These are phyloP conservation scores for Gliomastix tumulicola DNA, from an alignment of 2,329 filamentous ascomycete genomes.

Conservation along the genomic window DNA sequence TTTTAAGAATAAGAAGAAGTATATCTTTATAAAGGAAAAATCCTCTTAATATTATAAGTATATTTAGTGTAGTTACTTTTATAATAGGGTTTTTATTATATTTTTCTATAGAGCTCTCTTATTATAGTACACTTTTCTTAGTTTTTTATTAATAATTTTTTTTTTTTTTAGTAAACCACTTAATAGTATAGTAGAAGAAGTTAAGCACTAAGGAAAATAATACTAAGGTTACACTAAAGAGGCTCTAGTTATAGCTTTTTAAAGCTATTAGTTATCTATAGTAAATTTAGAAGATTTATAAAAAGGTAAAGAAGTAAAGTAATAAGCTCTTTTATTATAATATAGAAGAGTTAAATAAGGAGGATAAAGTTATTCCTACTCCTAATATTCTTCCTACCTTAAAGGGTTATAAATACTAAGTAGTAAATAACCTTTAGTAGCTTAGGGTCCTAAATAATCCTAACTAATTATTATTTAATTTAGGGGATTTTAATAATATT, in stretches of 20 bases:
- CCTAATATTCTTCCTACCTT: not conserved
- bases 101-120: constrained; percentile 3
- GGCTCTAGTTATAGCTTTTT: not conserved
- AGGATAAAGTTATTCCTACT: not conserved
- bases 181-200: not conserved
- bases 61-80: not conserved
- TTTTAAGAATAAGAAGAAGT: not conserved
- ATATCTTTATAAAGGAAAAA: not conserved
- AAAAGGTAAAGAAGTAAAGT: not conserved
- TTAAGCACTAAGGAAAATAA: not conserved
- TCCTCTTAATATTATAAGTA: not conserved
- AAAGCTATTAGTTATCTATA: not conserved
- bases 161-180: not conserved
- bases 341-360: not conserved
- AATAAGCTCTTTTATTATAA: not conserved
- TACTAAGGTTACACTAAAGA: not conserved
- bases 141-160: not conserved
- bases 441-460: no score
- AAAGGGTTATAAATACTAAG: not conserved
- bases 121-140: no score
- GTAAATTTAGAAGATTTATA: constrained; percentile 1
- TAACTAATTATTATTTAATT: no score
- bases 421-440: not conserved
- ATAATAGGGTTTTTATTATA: not conserved
- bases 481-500: no score